Evolutionary conservation across 345 rosid genomes (phyloP).

Genomic region (Theobroma cacao): DNA sequence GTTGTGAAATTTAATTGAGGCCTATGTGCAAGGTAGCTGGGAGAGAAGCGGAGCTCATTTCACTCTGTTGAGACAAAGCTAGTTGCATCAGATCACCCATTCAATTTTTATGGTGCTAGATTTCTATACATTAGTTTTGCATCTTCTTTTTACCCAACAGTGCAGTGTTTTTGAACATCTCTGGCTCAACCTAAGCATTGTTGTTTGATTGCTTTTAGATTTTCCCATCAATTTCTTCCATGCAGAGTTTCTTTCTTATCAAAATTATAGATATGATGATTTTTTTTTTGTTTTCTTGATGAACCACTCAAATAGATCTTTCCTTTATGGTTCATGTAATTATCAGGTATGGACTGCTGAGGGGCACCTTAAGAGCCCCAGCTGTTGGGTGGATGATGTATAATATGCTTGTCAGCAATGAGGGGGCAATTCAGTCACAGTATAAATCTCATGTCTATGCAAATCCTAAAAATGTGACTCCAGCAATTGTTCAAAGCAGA

Average conservation of each 20-base stretch:
- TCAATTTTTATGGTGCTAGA: not conserved
- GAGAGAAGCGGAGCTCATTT: not conserved
- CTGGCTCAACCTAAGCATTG: not conserved
- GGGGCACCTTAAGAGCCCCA: constrained; percentile 82
- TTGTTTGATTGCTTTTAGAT: not conserved
- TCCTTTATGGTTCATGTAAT: constrained; percentile 3
- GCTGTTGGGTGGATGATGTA: constrained; percentile 92
- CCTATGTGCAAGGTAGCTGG: not conserved
- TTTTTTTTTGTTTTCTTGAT: not conserved
- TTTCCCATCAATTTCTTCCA: not conserved
- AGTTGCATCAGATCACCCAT: not conserved
- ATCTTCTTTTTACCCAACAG: not conserved
- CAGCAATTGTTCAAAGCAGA: constrained; percentile 58
- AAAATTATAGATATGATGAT: not conserved
- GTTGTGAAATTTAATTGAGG: not conserved
- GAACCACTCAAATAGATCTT: not conserved
- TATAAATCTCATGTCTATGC: constrained; percentile 90
- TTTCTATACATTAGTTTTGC: not conserved
- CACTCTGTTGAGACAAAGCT: not conserved
- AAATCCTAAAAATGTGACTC: constrained; percentile 74
- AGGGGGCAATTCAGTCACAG: constrained; percentile 80
- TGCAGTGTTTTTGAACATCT: not conserved
- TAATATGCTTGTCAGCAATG: constrained; percentile 91
- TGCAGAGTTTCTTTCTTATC: not conserved
- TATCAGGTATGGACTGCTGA: constrained; percentile 69